phyloP scores from a whole-genome alignment of 1,139 yeast genomes.

The Sugiyamaella sp. region DNA sequence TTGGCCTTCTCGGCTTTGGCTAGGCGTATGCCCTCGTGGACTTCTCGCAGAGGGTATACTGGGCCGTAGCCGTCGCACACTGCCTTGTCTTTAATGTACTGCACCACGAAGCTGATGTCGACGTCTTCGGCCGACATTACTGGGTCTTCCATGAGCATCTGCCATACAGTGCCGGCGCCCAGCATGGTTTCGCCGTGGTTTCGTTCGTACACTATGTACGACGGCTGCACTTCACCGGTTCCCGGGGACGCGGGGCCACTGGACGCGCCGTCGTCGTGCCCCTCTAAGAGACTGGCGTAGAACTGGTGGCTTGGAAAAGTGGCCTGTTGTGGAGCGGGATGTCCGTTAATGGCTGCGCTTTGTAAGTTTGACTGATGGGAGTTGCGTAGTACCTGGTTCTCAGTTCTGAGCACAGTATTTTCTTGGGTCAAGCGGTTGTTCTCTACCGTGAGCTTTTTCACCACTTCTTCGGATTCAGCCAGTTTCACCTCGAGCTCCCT shows the following conservation, averaged over 20 bases:
- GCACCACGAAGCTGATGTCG: constrained; percentile 63
- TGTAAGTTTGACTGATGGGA: constrained; percentile 15
- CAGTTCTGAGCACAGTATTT: constrained; percentile 58
- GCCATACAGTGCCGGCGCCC: constrained; percentile 84
- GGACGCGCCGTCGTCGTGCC: constrained; percentile 26
- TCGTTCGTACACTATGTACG: constrained; percentile 38
- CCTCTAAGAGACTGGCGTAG: constrained; percentile 30
- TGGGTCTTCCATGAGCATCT: constrained; percentile 53
- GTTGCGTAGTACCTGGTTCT: constrained; percentile 51
- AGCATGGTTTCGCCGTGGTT: constrained; percentile 48
- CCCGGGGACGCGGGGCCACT: not conserved
- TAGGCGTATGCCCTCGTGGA: constrained; percentile 31
- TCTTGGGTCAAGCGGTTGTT: constrained; percentile 58
- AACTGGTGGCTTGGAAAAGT: constrained; percentile 35
- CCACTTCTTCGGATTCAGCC: constrained; percentile 61
- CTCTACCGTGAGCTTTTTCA: constrained; percentile 54
- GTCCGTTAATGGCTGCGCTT: not conserved
- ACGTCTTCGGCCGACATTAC: constrained; percentile 45
- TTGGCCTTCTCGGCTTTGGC: constrained; percentile 24
- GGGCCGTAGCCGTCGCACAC: constrained; percentile 85
- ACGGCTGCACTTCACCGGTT: constrained; percentile 27
- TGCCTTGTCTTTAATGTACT: constrained; percentile 63
- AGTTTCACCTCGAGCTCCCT: constrained; percentile 68
- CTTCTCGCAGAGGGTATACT: constrained; percentile 52
- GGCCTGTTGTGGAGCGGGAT: constrained; percentile 20